A percentile compares a stretch with the other conserved stretches of the same genome.
These are phyloP conservation scores for Leucoagaricus sp. DNA, from an alignment of 1,284 basidiomycete genomes.

Conservation along the genomic window DNA sequence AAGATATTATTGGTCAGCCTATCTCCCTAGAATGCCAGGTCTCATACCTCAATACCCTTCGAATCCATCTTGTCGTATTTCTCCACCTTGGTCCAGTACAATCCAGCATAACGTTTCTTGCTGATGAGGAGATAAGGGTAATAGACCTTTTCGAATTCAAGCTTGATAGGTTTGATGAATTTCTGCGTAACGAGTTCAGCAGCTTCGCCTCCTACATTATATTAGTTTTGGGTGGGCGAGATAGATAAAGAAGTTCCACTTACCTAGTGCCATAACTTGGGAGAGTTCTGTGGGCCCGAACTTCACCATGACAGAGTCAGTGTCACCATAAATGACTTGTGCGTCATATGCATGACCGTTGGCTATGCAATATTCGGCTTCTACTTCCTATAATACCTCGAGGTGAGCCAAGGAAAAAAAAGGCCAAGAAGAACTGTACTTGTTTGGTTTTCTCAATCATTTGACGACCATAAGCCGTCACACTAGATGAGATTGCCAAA, in stretches of 20 bases:
- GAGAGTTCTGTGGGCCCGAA: slow-evolving; percentile 88
- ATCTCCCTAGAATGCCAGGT: not conserved
- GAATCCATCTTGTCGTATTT: slow-evolving; percentile 99
- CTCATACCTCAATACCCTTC: slow-evolving; percentile 91
- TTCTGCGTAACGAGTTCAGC: slow-evolving; percentile 91
- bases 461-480: slow-evolving; percentile 91
- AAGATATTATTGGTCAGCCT: not conserved
- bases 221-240: not conserved
- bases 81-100: slow-evolving; percentile 93
- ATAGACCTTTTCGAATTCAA: slow-evolving; percentile 98
- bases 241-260: slow-evolving; percentile 20
- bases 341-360: slow-evolving; percentile 89
- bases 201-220: slow-evolving; percentile 79
- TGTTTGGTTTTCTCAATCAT: slow-evolving; percentile 97
- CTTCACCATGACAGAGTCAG: slow-evolving; percentile 96
- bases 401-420: not conserved
- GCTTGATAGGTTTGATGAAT: slow-evolving; percentile 93
- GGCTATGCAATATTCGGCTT: slow-evolving; percentile 80
- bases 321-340: slow-evolving; percentile 95
- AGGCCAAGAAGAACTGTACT: slow-evolving; percentile 39
- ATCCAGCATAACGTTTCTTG: slow-evolving; percentile 96
- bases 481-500: slow-evolving; percentile 90
- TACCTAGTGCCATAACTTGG: slow-evolving; percentile 87
- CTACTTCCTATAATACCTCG: slow-evolving; percentile 67
- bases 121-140: slow-evolving; percentile 95